Base-by-base conservation (phyloP, 768 basidiomycete species). In the Psilocybe sp. region DNA sequence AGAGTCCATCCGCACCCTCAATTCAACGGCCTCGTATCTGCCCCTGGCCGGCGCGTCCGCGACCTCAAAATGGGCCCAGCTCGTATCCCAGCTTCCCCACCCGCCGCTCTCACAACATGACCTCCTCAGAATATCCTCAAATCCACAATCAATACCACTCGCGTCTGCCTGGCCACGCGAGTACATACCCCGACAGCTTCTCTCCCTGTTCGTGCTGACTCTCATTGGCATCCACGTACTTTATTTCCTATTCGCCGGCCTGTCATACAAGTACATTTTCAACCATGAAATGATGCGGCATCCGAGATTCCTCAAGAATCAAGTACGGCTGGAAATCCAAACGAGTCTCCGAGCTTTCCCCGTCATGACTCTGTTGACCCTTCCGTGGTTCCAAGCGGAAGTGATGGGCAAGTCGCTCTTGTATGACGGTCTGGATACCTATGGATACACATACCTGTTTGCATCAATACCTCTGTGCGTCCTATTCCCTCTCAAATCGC, bases 231-330 rank as follows among this genome's bases (percentile, higher is more conserved):
- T 96, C 50, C 80, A 87, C 59, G 18, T 85, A 43, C 78, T 99
- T 41, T 99, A 99, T 69, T 94, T 97, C 69, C 45, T 87, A 19
- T 88, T 98, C 58, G 94, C 93, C n/a, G 72, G 78, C 38, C 67
- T 90, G 19, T 93, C 92, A 3, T 99, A 92, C 71, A 69, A 69
- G 39, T 85, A 77, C 69, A 82, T 98, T 49, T 99, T 98, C 80
- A 93, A 98, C 70, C 88, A 89, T 61, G 89, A 87, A 16, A 97
- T 89, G 92, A 95, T 89, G 87, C 77, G 79, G 31, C 97, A 99
- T 70, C 97, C 97, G 0, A 81, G 90, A 28, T 99, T 95, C 72
- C 74, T 97, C 40, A 87, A 90, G 63, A 82, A 94, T 62, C 97
- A 99, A 66, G 81, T 90, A 56, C 78, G 70, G 55, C 66, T 76